Evolutionary conservation across 805 yeast species (phyloP).

Genomic region (Teunomyces lycoperdinae): DNA sequence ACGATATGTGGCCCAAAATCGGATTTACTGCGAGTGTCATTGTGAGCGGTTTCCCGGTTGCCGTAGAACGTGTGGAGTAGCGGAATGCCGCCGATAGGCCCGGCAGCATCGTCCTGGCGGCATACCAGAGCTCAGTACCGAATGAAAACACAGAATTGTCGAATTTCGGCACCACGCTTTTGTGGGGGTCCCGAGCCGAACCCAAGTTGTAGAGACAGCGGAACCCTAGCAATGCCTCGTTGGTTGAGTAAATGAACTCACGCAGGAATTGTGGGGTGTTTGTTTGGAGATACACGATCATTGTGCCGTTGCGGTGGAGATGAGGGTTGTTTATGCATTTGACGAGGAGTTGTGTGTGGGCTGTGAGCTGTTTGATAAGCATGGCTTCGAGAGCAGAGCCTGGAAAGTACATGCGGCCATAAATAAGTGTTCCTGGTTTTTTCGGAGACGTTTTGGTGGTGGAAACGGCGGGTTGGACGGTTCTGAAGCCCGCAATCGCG

Average conservation of each 20-base stretch:
- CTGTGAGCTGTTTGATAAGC: constrained; percentile 62
- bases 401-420: constrained; percentile 88
- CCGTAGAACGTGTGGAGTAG: constrained; percentile 79
- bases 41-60: constrained; percentile 86
- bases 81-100: constrained; percentile 84
- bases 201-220: constrained; percentile 72
- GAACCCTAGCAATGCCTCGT: constrained; percentile 79
- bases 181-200: constrained; percentile 2
- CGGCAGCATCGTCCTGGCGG: constrained; percentile 78
- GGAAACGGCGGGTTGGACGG: constrained; percentile 45
- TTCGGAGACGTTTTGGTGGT: constrained; percentile 4
- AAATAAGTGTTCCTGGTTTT: constrained; percentile 44
- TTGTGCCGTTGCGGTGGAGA: constrained; percentile 49
- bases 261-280: constrained; percentile 60
- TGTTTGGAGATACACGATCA: constrained; percentile 71
- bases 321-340: constrained; percentile 73
- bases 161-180: constrained; percentile 32
- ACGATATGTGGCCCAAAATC: constrained; percentile 80
- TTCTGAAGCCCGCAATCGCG: constrained; percentile 65
- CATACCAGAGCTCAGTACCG: constrained; percentile 90
- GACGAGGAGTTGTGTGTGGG: constrained; percentile 60
- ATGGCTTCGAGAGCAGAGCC: constrained; percentile 85
- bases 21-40: constrained; percentile 88
- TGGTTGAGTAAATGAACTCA: constrained; percentile 78
- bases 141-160: constrained; percentile 65